These are phyloP conservation scores for Colletotrichum lini DNA, from an alignment of 2,329 filamentous ascomycete genomes.

Conservation along the genomic window DNA sequence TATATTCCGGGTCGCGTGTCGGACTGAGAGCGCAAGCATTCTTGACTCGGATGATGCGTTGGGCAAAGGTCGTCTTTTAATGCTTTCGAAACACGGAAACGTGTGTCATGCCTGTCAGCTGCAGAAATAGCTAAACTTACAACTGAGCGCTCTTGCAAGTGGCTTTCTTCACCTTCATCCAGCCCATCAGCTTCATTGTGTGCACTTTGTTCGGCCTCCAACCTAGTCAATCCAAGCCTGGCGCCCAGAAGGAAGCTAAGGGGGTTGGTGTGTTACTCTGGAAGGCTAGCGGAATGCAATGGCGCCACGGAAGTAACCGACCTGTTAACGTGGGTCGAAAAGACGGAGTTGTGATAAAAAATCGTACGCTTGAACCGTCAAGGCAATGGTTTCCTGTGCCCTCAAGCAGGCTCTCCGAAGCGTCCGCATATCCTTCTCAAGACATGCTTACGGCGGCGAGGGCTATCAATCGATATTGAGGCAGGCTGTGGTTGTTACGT, in stretches of 20 bases:
- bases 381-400: background rate
- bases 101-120: background rate
- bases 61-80: background rate
- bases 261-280: background rate
- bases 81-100: background rate
- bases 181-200: conserved; percentile 12
- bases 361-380: background rate
- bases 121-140: conserved; percentile 3
- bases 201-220: background rate
- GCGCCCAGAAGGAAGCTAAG: conserved; percentile 18
- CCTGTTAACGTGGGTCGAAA: background rate
- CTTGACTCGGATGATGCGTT: background rate
- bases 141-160: conserved; percentile 1
- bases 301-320: conserved; percentile 2
- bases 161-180: conserved; percentile 1
- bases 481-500: background rate
- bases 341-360: conserved; percentile 2
- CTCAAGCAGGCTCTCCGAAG: background rate
- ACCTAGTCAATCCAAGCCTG: conserved; percentile 9
- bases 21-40: too few relatives aligned
- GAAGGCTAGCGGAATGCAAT: conserved; percentile 7
- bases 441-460: background rate
- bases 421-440: background rate
- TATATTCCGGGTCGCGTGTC: background rate
- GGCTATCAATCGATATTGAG: background rate